Base-by-base conservation (phyloP, 176 grass and related monocot genomes). In the Alloteropsis semialata region DNA sequence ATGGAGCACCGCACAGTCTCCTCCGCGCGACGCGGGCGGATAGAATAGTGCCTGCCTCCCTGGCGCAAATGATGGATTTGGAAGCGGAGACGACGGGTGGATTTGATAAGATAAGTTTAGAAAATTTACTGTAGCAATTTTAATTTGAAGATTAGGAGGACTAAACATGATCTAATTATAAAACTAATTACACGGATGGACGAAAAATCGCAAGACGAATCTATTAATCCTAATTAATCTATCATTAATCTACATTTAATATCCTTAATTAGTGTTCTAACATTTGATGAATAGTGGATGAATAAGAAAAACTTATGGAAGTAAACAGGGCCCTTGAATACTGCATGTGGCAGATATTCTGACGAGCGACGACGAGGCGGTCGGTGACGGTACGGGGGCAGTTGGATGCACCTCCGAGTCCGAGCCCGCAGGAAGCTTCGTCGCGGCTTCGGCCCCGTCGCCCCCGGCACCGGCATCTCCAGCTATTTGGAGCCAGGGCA, bases 311-410 rank as follows among this genome's bases (percentile, higher is more conserved):
- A n/a, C n/a, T n/a, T n/a, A n/a, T n/a, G n/a, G n/a, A n/a, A n/a
- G n/a, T n/a, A n/a, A n/a, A n/a, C n/a, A n/a, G n/a, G n/a, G n/a
- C n/a, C n/a, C n/a, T 28, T 25, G n/a, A 55, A 58, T 39, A 38
- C 33, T 54, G 63, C 64, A 41, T 38, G 42, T 11, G 21, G 5
- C 2, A 3, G 34, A 27, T 51, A 30, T 30, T 32, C 49, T 54
- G 69, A 34, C 45, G 75, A 42, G 22, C 24, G 21, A 57, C 5
- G 59, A 44, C 41, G 85, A 76, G 80, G 44, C 65, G 71, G 88
- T 71, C 82, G 82, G 82, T 85, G 87, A 8, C 42, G 32, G 60
- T 85, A 77, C 80, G 80, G 78, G 16, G 16, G 69, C 59, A 18
- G 81, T 60, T 82, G 38, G 69, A 27, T 54, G 61, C 28, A 53